Base-by-base conservation (phyloP, 495 filamentous ascomycete genomes). In the Tuber brumale region DNA sequence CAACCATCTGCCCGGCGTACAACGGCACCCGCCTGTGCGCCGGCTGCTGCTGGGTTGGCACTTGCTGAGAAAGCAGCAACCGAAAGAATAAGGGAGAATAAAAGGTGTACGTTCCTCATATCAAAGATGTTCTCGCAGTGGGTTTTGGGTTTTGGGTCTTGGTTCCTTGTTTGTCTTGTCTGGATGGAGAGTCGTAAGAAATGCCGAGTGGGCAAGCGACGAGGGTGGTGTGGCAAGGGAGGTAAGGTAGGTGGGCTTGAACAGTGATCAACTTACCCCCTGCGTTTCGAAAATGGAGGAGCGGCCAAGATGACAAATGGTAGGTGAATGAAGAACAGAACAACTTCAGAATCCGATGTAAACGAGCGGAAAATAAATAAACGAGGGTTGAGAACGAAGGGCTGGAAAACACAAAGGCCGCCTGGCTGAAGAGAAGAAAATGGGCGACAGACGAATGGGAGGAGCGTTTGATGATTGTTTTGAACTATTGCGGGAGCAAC, bases 71-170 rank as follows among this genome's bases (percentile, higher is more conserved):
- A n/a, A 35, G 76, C 76, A 16, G 76, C 69, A 57, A 82, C 44
- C 74, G 80, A 78, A 66, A 82, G 71, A 21, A 75, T 72, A 51
- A 81, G 69, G 45, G 76, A 72, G 27, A 77, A 76, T 48, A 79
- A 39, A 72, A 82, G 72, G 51, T 82, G 77, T 66, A 79, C 46
- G 74, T 80, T 81, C 70, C 79, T 80, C 80, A 82, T 82, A 48
- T 51, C 61, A 73, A 70, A 43, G 76, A 75, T 72, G 69, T 70
- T 45, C 72, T 70, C n/a, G 44, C 42, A 23, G 70, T 46, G 51
- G 44, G 39, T 45, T 23, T 66, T 46, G 51, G 44, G 39, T 45
- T 23, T 66, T 78, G 31, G 19, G 57, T 31, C 27, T 5, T 16
- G 8, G n/a, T 27, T 66, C 31, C 42, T 74, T 45, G 71, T 74